Evolutionary conservation across 148 eudicot genomes (phyloP).

Genomic region (Fagopyrum esculentum): DNA sequence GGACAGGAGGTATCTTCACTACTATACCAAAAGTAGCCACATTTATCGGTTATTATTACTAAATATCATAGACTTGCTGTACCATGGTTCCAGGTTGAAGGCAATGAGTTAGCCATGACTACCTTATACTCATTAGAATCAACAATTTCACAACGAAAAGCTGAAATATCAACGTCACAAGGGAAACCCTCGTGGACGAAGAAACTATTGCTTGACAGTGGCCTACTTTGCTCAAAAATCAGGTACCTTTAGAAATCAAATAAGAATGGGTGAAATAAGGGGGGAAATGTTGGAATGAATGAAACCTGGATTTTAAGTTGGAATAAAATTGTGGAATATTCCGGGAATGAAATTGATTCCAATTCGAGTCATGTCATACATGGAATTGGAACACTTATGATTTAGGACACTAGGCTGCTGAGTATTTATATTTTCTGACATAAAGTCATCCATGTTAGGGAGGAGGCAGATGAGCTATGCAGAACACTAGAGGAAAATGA

Average conservation of each 20-base stretch:
- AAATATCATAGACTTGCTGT: neutral
- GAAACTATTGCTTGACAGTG: constrained; percentile 58
- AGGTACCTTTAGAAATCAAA: constrained; percentile 29
- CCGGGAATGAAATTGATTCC: no score
- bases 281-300: no score
- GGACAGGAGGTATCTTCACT: constrained; percentile 35
- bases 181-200: constrained; percentile 91
- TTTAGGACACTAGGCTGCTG: no score
- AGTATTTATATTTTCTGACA: neutral
- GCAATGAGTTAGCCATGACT: constrained; percentile 51
- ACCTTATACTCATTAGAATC: constrained; percentile 74
- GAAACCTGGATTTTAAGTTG: no score
- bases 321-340: no score
- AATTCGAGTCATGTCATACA: no score
- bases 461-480: constrained; percentile 95
- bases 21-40: neutral
- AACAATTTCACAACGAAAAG: constrained; percentile 54
- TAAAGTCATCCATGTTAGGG: constrained; percentile 33
- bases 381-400: no score
- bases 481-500: constrained; percentile 77
- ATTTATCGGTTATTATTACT: neutral
- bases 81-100: constrained; percentile 30
- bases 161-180: constrained; percentile 29
- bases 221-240: constrained; percentile 76
- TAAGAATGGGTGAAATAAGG: no score